Percentiles rank a stretch among this genome's conserved stretches.
These are phyloP conservation scores for Abortiporus biennis DNA, from an alignment of 1,284 basidiomycete genomes.

Conservation along the genomic window DNA sequence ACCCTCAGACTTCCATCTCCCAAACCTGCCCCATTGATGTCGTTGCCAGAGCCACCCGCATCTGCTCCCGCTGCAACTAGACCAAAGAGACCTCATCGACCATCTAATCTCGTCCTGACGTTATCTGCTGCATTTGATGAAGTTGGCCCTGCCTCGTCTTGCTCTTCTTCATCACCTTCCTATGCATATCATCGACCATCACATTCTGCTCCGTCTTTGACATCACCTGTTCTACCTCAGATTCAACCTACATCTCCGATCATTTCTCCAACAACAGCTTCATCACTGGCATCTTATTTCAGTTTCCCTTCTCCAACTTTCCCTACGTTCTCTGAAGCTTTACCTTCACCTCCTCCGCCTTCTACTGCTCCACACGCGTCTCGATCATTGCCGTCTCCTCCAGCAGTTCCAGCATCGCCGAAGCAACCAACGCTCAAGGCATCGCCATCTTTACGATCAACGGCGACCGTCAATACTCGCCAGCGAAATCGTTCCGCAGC, in stretches of 20 bases:
- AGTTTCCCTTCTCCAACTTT: constrained; percentile 16
- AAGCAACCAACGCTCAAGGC: constrained; percentile 10
- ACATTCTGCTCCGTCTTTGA: constrained; percentile 27
- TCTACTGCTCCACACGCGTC: background rate
- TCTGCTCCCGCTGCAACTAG: constrained; percentile 8
- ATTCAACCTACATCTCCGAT: constrained; percentile 13
- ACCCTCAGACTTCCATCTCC: constrained; percentile 52
- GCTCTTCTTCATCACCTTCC: constrained; percentile 2
- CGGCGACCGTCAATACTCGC: constrained; percentile 21
- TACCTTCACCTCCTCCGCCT: constrained; percentile 8
- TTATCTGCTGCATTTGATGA: constrained; percentile 17
- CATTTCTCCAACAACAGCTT: constrained; percentile 14
- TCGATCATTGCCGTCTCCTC: constrained; percentile 3
- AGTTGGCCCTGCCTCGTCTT: constrained; percentile 7
- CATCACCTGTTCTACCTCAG: constrained; percentile 31
- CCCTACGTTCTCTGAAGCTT: constrained; percentile 2
- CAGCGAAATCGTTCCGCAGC: constrained; percentile 41
- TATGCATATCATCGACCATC: constrained; percentile 17
- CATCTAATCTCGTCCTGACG: constrained; percentile 18
- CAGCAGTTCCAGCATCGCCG: constrained; percentile 4
- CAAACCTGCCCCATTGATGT: constrained; percentile 51
- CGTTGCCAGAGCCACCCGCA: constrained; percentile 33
- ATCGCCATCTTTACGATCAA: constrained; percentile 21
- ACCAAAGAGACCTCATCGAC: constrained; percentile 10
- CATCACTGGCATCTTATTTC: constrained; percentile 20